Evolutionary conservation across 2,329 filamentous ascomycete species (phyloP).

Genomic region (Neonectria neomacrospora): DNA sequence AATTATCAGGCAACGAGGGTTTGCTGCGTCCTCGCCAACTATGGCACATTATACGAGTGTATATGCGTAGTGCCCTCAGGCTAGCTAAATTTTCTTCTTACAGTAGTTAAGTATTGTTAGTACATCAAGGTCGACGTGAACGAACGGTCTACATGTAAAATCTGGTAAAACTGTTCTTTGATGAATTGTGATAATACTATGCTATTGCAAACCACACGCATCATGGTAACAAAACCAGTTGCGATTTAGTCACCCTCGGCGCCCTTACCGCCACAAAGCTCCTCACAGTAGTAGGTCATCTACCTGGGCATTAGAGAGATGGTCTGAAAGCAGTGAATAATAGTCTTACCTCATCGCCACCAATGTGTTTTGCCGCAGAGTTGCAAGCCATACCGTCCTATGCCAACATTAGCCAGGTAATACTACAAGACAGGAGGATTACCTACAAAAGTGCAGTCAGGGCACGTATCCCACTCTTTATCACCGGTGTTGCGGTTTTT

Average conservation of each 20-base stretch:
- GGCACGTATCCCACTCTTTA: constrained; percentile 16
- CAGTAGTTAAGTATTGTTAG: too few species aligned
- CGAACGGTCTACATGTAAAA: too few species aligned
- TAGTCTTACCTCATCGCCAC: not conserved
- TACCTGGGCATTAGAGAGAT: not conserved
- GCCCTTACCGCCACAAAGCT: constrained; percentile 10
- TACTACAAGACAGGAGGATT: not conserved
- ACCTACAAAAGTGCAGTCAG: constrained; percentile 16
- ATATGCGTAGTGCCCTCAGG: too few species aligned
- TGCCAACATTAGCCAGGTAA: not conserved
- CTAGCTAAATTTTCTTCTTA: too few species aligned
- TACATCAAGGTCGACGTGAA: too few species aligned
- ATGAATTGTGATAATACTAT: too few species aligned
- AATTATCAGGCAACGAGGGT: too few species aligned
- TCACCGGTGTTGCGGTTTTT: constrained; percentile 16
- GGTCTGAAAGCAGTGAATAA: not conserved
- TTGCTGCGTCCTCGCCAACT: too few species aligned
- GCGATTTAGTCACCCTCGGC: constrained; percentile 8
- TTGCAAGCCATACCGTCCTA: not conserved
- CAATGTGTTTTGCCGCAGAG: not conserved
- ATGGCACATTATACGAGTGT: too few species aligned
- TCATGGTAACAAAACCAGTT: too few species aligned
- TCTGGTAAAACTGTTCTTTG: too few species aligned
- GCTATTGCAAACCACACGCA: too few species aligned
- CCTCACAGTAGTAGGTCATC: constrained; percentile 14